Evolutionary conservation across 2,329 filamentous ascomycete species (phyloP).

Genomic region (Eutypella sp.): DNA sequence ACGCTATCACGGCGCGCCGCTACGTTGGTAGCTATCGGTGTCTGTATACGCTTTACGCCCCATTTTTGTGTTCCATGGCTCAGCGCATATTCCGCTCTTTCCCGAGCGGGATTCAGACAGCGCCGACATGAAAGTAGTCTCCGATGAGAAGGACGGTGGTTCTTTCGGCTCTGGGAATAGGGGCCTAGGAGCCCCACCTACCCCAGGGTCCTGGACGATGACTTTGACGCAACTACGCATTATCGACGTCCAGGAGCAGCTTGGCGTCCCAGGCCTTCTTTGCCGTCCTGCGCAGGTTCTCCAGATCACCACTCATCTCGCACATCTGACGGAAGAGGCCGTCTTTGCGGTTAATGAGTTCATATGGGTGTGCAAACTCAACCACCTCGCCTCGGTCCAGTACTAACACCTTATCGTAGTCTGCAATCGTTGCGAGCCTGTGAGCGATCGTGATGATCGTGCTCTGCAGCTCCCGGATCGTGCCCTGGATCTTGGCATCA

Average conservation of each 20-base stretch:
- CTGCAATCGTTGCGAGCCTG: slow-evolving; percentile 90
- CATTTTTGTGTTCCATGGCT: too few relatives aligned
- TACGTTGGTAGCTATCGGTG: too few relatives aligned
- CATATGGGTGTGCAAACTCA: slow-evolving; percentile 87
- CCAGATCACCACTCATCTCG: slow-evolving; percentile 57
- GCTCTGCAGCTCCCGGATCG: slow-evolving; percentile 85
- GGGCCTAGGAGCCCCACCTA: not conserved
- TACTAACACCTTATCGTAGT: slow-evolving; percentile 96
- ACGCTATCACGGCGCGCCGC: too few relatives aligned
- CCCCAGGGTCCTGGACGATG: not conserved
- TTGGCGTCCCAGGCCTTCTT: slow-evolving; percentile 46
- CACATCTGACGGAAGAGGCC: slow-evolving; percentile 62
- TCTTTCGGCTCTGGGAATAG: not conserved
- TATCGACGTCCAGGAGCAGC: slow-evolving; percentile 34
- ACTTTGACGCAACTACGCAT: too few relatives aligned
- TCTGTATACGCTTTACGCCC: too few relatives aligned
- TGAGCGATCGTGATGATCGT: slow-evolving; percentile 98
- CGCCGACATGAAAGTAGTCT: not conserved
- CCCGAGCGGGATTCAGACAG: too few relatives aligned
- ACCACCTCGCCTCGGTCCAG: slow-evolving; percentile 83
- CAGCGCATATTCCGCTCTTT: too few relatives aligned
- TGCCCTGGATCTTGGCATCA: slow-evolving; percentile 92
- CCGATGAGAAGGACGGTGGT: not conserved
- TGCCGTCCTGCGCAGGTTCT: slow-evolving; percentile 45
- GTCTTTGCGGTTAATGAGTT: slow-evolving; percentile 66